These are phyloP conservation scores for Canariomyces notabilis DNA, from an alignment of 2,329 filamentous ascomycete genomes.

Conservation along the genomic window DNA sequence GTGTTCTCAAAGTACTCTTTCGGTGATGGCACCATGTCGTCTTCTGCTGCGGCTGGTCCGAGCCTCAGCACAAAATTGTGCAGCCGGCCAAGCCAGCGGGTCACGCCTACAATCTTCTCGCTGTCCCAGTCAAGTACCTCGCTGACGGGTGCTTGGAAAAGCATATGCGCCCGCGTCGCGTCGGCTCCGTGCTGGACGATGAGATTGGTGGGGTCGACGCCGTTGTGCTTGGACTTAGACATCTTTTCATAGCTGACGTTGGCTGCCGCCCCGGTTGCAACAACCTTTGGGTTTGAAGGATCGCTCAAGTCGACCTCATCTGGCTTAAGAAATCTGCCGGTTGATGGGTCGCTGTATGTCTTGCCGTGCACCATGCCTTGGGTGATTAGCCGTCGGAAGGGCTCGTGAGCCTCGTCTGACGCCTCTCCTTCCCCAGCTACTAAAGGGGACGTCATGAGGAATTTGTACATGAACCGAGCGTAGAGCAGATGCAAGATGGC, in stretches of 20 bases:
- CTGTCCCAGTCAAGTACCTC: constrained; percentile 88
- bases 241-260: constrained; percentile 78
- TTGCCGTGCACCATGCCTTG: constrained; percentile 93
- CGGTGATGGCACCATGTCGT: constrained; percentile 16
- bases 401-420: constrained; percentile 51
- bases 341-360: constrained; percentile 71
- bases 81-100: constrained; percentile 71
- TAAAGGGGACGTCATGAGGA: constrained; percentile 56
- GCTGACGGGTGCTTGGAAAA: constrained; percentile 80
- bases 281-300: constrained; percentile 54
- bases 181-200: constrained; percentile 76
- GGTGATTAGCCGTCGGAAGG: constrained; percentile 75
- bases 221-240: constrained; percentile 93
- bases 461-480: constrained; percentile 85
- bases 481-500: constrained; percentile 88
- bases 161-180: constrained; percentile 76
- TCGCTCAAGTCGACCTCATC: constrained; percentile 64
- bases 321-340: constrained; percentile 70
- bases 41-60: constrained; percentile 11
- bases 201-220: constrained; percentile 71
- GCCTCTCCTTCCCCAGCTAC: constrained; percentile 37
- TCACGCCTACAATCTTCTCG: constrained; percentile 72
- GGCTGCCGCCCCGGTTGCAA: constrained; percentile 53
- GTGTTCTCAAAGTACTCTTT: constrained; percentile 35
- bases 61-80: constrained; percentile 49